Base-by-base conservation (phyloP, 495 filamentous ascomycete species). In the Lineolata rhizophorae region DNA sequence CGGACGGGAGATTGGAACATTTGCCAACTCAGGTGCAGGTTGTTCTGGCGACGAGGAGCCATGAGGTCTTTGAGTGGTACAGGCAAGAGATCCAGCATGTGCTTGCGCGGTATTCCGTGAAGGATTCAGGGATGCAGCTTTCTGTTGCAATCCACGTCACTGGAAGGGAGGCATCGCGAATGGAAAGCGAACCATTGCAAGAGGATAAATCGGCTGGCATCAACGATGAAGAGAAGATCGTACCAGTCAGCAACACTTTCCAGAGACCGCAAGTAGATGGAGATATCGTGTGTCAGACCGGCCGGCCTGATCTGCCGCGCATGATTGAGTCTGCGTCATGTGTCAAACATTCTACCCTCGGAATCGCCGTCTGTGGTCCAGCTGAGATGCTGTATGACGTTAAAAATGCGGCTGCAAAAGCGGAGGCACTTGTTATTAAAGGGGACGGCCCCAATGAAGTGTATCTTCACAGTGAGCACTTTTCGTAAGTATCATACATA, bases 401-500 rank as follows among this genome's bases (percentile, higher is more conserved):
- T 0, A 46, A 55, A 9, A 57, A 64, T 37, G 61, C 57, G 12
- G 60, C 58, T 2, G 61, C 62, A 11, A 8, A 8, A 12, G 35
- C 41, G 2, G 61, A 54, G 26, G 59, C 66, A 41, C 27, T 46
- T 19, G 31, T 50, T 30, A 47, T 59, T 4, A 40, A 34, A 8
- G 57, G 57, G 0, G 11, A 31, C 13, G 36, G 42, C 17, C 41
- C 51, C n/a, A 51, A 51, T 30, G 60, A 64, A 44, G 49, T 68
- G 3, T 65, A 60, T 48, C 36, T 67, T 29, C 62, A 66, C 48
- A 52, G 54, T 1, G 62, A 68, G 36, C 46, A 55, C 35, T 68
- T 68, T 46, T 55, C 54, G 51, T 68, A n/a, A n/a, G n/a, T n/a
- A n/a, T n/a, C n/a, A n/a, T n/a, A n/a, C n/a, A n/a, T n/a, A n/a